Conservation (phyloP, 2,329 filamentous ascomycete species). For the Drechslerella dactyloides region DNA sequence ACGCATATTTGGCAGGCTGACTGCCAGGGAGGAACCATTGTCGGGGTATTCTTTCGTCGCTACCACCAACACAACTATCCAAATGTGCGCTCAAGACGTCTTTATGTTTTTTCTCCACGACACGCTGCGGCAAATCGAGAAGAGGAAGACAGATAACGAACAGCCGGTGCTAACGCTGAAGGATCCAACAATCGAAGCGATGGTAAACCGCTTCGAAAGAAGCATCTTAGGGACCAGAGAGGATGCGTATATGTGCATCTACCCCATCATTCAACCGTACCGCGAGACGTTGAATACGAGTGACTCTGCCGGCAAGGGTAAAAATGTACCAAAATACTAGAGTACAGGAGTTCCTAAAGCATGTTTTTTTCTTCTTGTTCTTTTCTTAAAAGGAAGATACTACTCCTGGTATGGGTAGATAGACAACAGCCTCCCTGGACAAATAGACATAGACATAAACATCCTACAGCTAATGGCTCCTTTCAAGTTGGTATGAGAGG, state of each 20-base stretch:
- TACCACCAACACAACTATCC: background rate
- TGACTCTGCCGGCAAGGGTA: too few species aligned
- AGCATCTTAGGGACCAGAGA: slow-evolving; percentile 12
- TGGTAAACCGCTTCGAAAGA: slow-evolving; percentile 16
- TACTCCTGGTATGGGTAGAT: too few species aligned
- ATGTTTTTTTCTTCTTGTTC: too few species aligned
- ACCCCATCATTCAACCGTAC: slow-evolving; percentile 7
- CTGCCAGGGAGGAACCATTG: too few species aligned
- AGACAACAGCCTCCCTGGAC: too few species aligned
- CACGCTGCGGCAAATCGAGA: background rate
- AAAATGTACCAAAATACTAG: too few species aligned
- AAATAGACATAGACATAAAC: too few species aligned
- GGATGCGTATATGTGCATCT: slow-evolving; percentile 24
- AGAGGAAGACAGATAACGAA: slow-evolving; percentile 13
- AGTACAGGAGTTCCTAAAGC: too few species aligned
- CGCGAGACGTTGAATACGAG: slow-evolving; percentile 2
- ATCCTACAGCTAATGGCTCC: too few species aligned
- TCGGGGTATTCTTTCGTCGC: too few species aligned
- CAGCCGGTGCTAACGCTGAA: background rate
- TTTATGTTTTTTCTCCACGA: slow-evolving; percentile 19
- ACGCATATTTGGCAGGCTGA: background rate
- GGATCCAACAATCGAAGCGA: slow-evolving; percentile 19
- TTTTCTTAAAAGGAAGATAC: too few species aligned
- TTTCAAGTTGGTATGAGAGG: too few species aligned
- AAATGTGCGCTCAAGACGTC: slow-evolving; percentile 13